phyloP scores from a whole-genome alignment of 257 asterid species.

The Solanum infundibuliforme region DNA sequence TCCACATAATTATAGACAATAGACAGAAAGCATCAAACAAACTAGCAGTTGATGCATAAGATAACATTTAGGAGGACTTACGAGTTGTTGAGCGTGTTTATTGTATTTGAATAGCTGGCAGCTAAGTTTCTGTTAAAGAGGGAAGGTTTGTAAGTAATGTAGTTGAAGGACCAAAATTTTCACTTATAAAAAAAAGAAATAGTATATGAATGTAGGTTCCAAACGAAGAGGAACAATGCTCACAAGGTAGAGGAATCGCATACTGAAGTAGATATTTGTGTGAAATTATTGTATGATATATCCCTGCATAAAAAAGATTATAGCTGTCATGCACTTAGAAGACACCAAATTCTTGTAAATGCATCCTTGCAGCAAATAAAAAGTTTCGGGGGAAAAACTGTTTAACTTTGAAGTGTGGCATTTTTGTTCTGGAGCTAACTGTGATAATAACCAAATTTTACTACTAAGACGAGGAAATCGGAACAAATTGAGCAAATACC shows the following conservation, averaged over 20 bases:
- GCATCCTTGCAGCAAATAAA: background rate
- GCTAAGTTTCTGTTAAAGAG: conserved; percentile 55
- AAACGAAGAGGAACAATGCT: conserved; percentile 8
- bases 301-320: conserved; percentile 46
- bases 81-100: conserved; percentile 21
- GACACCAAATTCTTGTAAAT: background rate
- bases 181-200: background rate
- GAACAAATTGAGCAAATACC: conserved; percentile 12
- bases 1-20: background rate
- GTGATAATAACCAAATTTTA: background rate
- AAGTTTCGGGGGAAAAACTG: background rate
- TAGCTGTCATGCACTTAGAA: background rate
- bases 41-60: background rate
- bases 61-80: conserved; percentile 28
- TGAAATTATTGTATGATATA: conserved; percentile 76
- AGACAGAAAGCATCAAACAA: background rate
- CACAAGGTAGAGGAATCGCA: conserved; percentile 48
- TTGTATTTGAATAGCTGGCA: conserved; percentile 53
- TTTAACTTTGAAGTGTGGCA: background rate
- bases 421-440: background rate
- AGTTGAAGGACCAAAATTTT: background rate
- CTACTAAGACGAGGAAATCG: background rate
- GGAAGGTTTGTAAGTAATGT: background rate
- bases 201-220: background rate
- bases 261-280: conserved; percentile 13